Base-by-base conservation (phyloP, 768 basidiomycete genomes). In the Suillus subaureus region DNA sequence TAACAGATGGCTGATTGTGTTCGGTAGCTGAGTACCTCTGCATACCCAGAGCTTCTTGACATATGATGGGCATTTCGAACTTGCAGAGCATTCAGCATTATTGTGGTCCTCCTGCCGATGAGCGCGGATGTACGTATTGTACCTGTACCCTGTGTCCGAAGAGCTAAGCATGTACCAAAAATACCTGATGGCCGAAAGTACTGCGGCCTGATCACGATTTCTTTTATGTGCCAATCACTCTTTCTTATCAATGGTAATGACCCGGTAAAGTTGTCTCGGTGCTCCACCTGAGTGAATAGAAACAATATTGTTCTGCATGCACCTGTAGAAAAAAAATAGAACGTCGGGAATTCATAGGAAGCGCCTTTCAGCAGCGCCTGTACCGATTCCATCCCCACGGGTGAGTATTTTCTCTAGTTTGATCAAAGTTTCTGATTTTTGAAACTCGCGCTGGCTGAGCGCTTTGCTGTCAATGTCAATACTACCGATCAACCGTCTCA, bases 311-410 rank as follows among this genome's bases (percentile, higher is more conserved):
- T n/a, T n/a, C n/a, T n/a, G n/a, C n/a, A n/a, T n/a, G n/a, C n/a
- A n/a, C n/a, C n/a, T n/a, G n/a, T n/a, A n/a, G n/a, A n/a, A n/a
- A n/a, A n/a, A n/a, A n/a, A n/a, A n/a, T n/a, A n/a, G n/a, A n/a
- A n/a, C n/a, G n/a, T n/a, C n/a, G n/a, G n/a, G n/a, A n/a, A n/a
- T n/a, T n/a, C n/a, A n/a, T n/a, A n/a, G n/a, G n/a, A n/a, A n/a
- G n/a, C n/a, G n/a, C n/a, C n/a, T 81, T 64, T 72, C 76, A 37
- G 72, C 84, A 21, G 79, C 47, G 6, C 80, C 75, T 85, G 1
- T 81, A 79, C 64, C 71, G 70, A 21, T 66, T 73, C 55, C 72
- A 73, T 64, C 77, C 78, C n/a, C 33, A 76, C 18, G 77, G 71
- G 61, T 63, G 51, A 52, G 51, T 15, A 31, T n/a, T n/a, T n/a